Conservation (phyloP, 805 yeast species). For the Wickerhamomyces ciferrii region DNA sequence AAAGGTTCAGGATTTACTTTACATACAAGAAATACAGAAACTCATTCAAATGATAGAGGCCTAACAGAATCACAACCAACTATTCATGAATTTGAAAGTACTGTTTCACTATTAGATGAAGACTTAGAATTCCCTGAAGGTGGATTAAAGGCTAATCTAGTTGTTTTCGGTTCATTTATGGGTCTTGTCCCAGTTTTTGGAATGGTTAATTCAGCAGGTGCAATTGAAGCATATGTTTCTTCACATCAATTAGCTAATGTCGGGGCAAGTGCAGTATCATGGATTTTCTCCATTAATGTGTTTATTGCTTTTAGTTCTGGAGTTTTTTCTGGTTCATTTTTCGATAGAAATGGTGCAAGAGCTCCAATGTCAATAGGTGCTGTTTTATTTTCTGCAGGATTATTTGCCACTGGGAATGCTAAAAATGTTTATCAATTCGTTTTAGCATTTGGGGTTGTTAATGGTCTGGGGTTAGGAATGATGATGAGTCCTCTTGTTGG, state of each 20-base stretch:
- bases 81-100: background rate
- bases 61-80: too few species aligned
- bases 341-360: slow-evolving; percentile 57
- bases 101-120: background rate
- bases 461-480: slow-evolving; percentile 57
- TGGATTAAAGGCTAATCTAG: slow-evolving; percentile 50
- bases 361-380: slow-evolving; percentile 41
- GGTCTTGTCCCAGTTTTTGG: slow-evolving; percentile 60
- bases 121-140: slow-evolving; percentile 43
- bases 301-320: slow-evolving; percentile 46
- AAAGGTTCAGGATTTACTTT: too few species aligned
- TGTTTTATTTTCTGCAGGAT: slow-evolving; percentile 41
- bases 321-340: slow-evolving; percentile 52
- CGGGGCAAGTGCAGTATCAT: slow-evolving; percentile 46
- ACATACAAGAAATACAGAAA: too few species aligned
- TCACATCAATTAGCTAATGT: slow-evolving; percentile 42
- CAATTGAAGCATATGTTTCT: slow-evolving; percentile 56
- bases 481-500: slow-evolving; percentile 59
- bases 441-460: slow-evolving; percentile 48
- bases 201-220: slow-evolving; percentile 55
- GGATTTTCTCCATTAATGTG: slow-evolving; percentile 63
- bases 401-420: slow-evolving; percentile 53
- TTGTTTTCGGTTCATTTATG: slow-evolving; percentile 54
- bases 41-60: too few species aligned
- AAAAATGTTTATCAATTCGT: slow-evolving; percentile 54